Percentiles rank a stretch among this genome's conserved stretches.
Evolutionary conservation across 176 grass and related monocot species (phyloP).

Genomic region (Triticum urartu): DNA sequence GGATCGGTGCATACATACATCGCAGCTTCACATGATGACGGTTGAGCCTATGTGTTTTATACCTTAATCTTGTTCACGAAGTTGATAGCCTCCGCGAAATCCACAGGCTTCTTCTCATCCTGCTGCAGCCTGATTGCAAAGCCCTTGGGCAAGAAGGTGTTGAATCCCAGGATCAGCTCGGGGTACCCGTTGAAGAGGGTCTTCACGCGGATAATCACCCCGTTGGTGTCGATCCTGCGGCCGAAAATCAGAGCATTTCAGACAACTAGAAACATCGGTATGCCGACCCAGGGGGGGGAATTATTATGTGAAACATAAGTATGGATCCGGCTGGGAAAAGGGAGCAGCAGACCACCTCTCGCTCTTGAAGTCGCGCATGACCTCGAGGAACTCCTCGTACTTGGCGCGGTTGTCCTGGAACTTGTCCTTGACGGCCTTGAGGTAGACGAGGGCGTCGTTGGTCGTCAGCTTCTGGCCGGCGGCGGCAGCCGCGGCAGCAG

Average conservation of each 20-base stretch:
- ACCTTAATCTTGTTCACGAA: constrained; percentile 99
- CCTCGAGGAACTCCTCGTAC: constrained; percentile 98
- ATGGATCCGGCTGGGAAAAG: background rate
- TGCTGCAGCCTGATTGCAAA: constrained; percentile 92
- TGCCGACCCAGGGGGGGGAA: background rate
- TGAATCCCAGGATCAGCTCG: constrained; percentile 94
- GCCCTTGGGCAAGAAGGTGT: constrained; percentile 95
- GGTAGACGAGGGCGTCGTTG: constrained; percentile 86
- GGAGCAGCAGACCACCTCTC: constrained; percentile 61
- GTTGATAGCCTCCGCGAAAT: constrained; percentile 98
- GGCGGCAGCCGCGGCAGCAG: background rate
- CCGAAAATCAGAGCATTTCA: background rate
- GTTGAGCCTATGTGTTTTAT: constrained; percentile 17
- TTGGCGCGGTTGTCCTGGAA: constrained; percentile 96
- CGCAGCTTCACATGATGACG: background rate
- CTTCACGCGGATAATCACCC: constrained; percentile 94
- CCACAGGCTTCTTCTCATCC: constrained; percentile 96
- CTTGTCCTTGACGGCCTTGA: constrained; percentile 95
- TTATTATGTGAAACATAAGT: background rate
- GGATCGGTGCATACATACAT: background rate
- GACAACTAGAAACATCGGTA: background rate
- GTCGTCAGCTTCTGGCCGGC: constrained; percentile 77
- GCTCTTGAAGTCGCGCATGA: constrained; percentile 99
- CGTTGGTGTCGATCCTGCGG: constrained; percentile 85
- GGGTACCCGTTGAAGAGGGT: constrained; percentile 90